Conservation (phyloP, 2,329 filamentous ascomycete species). For the Colletotrichum salicis region DNA sequence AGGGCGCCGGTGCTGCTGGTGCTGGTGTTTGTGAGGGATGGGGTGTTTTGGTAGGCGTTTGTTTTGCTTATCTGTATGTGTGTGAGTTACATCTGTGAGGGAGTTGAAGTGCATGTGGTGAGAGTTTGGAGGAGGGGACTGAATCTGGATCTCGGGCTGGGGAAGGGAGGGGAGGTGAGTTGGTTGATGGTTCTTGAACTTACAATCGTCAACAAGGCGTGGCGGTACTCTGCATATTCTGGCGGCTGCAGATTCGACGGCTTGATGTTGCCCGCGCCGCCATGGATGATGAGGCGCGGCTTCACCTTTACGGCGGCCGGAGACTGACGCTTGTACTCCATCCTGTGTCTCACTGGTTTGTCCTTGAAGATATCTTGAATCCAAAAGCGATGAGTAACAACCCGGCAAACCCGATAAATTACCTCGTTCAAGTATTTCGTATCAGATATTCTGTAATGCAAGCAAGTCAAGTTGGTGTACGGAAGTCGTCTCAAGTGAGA, state of each 20-base stretch:
- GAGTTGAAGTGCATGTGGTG: neutral
- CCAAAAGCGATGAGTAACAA: neutral
- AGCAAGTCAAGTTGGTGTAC: neutral
- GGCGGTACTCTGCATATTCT: slow-evolving; percentile 67
- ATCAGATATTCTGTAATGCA: too few relatives aligned
- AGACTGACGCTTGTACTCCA: slow-evolving; percentile 53
- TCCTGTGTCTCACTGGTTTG: slow-evolving; percentile 35
- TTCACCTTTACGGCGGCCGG: slow-evolving; percentile 43
- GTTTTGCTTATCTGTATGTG: slow-evolving; percentile 54
- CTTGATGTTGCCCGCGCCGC: slow-evolving; percentile 77
- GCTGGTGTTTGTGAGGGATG: slow-evolving; percentile 2
- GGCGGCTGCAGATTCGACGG: slow-evolving; percentile 67
- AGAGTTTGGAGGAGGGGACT: neutral
- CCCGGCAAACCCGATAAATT: too few relatives aligned
- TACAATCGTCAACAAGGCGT: slow-evolving; percentile 71
- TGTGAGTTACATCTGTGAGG: neutral
- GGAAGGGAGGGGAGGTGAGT: too few relatives aligned
- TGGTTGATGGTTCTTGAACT: slow-evolving; percentile 38
- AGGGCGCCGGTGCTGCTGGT: slow-evolving; percentile 26
- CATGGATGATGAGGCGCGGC: slow-evolving; percentile 76
- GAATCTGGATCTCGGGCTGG: neutral
- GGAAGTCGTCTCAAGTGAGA: neutral
- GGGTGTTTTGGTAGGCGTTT: slow-evolving; percentile 58
- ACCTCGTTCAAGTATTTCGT: too few relatives aligned
- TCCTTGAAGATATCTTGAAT: neutral